Evolutionary conservation across 2,329 filamentous ascomycete genomes (phyloP), one percentile per base, ranked within the genome.

Genomic region (Scopulariopsis brevicaulis): DNA sequence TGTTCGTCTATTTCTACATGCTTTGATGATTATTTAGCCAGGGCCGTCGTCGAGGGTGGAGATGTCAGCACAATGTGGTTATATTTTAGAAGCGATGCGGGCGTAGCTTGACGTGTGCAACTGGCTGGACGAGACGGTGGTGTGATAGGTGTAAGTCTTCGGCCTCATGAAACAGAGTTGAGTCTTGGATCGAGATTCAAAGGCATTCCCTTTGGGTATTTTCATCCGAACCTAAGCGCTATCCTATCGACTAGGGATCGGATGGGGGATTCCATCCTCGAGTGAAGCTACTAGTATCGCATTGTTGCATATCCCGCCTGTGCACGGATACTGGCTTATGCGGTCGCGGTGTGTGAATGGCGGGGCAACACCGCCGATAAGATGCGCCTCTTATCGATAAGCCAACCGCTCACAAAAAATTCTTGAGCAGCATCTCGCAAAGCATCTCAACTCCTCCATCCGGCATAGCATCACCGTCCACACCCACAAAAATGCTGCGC

Each of bases 341-440:
- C 10, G 35, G 6, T 14, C 22, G 15, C 37, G 18, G 14, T 8
- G 28, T 22, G 15, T 8, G 8, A 14, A 7, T 25, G 43, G 54
- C 37, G 55, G 55, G 55, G 28, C 25, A 35, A 18, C 28, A 18
- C 1, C 12, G 3, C 28, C 24, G 56, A 58, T 58, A 58, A 58
- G 56, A 58, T 53, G 28, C 24, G 14, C 11, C 2, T 32, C 12
- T 57, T 58, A 58, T 58, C 56, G 56, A 58, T 58, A 58, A 58
- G 56, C 34, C 3, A 34, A 14, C 28, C 24, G n/a, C 14, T 10
- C 15, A 50, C 24, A 56, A 56, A 56, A 56, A 56, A 22, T 43
- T 53, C 34, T 53, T 37, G 50, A 53, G 32, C 50, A 35, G 20
- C 56, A 18, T 53, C 37, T 7, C 25, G 34, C 18, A 20, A 52